These are phyloP conservation scores for Elsinoe fawcettii DNA, from an alignment of 2,329 filamentous ascomycete genomes.

Conservation along the genomic window DNA sequence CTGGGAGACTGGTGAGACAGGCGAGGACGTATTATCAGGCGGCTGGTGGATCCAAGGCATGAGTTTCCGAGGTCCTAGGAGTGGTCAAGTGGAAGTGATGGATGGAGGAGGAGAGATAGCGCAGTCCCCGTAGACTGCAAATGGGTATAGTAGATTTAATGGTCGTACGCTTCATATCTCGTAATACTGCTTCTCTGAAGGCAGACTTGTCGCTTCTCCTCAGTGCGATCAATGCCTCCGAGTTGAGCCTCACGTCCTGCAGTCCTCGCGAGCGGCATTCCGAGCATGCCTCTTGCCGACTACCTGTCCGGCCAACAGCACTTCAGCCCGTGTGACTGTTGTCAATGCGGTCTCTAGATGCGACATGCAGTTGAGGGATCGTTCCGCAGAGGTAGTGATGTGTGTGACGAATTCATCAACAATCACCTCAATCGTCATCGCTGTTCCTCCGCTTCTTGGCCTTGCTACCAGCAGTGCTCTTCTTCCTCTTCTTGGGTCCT, in stretches of 20 bases:
- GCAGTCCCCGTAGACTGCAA: background rate
- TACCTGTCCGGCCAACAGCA: too few species aligned
- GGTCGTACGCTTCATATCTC: background rate
- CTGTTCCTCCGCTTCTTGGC: conserved; percentile 19
- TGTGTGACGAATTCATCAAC: background rate
- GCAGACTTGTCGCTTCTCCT: too few species aligned
- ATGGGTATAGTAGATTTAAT: background rate
- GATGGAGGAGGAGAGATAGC: background rate
- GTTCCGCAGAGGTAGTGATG: background rate
- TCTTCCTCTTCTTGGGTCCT: conserved; percentile 17
- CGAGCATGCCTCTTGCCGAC: too few species aligned
- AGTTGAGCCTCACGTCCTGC: too few species aligned
- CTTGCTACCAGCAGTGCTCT: conserved; percentile 13
- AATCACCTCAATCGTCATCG: conserved; percentile 15
- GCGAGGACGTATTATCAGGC: background rate
- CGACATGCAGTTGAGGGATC: background rate
- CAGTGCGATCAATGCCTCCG: too few species aligned
- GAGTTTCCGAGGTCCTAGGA: background rate
- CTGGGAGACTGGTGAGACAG: background rate
- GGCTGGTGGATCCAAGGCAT: background rate
- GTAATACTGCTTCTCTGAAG: background rate
- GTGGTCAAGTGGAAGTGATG: background rate
- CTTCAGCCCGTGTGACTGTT: background rate
- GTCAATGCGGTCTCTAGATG: background rate
- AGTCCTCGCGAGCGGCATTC: too few species aligned